A percentile compares a stretch with the other conserved stretches of the same genome.
Conservation (phyloP, 2,329 filamentous ascomycete species). For the Aspergillus sp. region DNA sequence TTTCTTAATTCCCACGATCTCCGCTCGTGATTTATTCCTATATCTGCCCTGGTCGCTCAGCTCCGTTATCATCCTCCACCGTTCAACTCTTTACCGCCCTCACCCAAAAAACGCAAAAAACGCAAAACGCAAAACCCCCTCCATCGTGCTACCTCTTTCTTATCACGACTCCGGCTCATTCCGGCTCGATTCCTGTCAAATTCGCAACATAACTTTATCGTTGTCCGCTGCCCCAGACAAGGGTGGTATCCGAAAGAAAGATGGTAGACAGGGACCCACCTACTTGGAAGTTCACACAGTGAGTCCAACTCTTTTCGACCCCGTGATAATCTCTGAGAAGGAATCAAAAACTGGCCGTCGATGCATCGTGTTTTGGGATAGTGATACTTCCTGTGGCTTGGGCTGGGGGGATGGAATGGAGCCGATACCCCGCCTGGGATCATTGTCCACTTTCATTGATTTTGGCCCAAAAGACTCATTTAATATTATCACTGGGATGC, state of each 20-base stretch:
- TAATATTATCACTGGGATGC: background rate
- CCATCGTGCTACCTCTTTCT: background rate
- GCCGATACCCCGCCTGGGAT: background rate
- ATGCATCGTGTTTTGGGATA: background rate
- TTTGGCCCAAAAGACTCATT: no score
- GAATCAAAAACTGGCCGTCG: no score
- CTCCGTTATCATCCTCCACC: constrained; percentile 4
- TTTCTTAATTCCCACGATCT: constrained; percentile 2
- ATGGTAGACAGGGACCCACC: constrained; percentile 97
- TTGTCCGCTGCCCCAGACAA: constrained; percentile 18
- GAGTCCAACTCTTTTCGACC: constrained; percentile 42
- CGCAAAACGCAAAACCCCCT: background rate
- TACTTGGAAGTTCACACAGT: constrained; percentile 99
- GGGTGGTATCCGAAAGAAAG: constrained; percentile 49
- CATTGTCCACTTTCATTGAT: background rate
- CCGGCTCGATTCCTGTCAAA: no score
- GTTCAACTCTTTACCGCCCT: background rate
- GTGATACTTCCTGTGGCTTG: background rate
- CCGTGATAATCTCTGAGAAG: no score
- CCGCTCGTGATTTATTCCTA: background rate
- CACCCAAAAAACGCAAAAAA: constrained; percentile 1
- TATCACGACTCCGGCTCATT: no score
- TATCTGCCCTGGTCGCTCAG: background rate
- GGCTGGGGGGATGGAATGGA: background rate
- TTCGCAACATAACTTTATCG: no score